phyloP scores from a whole-genome alignment of 2,329 filamentous ascomycete species.

The Penicillium sp. region DNA sequence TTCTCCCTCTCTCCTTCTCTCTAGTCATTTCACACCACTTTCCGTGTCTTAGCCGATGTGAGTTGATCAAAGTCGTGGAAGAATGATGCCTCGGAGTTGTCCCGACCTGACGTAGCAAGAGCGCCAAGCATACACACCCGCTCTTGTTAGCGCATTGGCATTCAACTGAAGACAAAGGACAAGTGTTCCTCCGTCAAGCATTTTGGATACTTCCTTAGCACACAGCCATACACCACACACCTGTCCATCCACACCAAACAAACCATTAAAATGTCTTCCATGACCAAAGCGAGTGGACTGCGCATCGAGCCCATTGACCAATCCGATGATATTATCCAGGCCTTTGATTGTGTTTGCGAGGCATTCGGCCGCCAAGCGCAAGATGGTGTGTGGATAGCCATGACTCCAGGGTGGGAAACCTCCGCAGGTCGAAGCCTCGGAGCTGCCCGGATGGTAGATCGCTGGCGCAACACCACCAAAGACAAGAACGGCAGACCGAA shows the following conservation, averaged over 20 bases:
- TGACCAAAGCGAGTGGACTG: background rate
- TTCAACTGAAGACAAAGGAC: background rate
- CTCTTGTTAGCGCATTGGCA: background rate
- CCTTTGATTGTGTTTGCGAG: constrained; percentile 8
- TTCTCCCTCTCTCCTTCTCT: no score
- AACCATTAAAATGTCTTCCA: background rate
- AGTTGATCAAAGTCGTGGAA: no score
- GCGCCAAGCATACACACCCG: background rate
- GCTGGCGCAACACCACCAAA: constrained; percentile 43
- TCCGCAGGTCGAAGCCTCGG: constrained; percentile 43
- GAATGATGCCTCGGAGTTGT: background rate
- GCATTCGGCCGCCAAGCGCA: constrained; percentile 53
- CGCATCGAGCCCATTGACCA: constrained; percentile 6
- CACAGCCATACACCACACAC: background rate
- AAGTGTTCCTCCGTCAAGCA: background rate
- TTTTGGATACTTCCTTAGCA: background rate
- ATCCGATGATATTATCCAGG: constrained; percentile 4
- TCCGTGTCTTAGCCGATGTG: background rate
- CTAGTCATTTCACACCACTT: no score
- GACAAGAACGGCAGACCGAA: constrained; percentile 45
- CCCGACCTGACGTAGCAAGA: background rate
- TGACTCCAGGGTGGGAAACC: constrained; percentile 59
- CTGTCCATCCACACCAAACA: background rate
- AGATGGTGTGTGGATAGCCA: constrained; percentile 53
- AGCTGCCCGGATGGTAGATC: constrained; percentile 41